A percentile compares a stretch with the other conserved stretches of the same genome.
phyloP scores from a whole-genome alignment of 306 rosid species.

The Vicia villosa region DNA sequence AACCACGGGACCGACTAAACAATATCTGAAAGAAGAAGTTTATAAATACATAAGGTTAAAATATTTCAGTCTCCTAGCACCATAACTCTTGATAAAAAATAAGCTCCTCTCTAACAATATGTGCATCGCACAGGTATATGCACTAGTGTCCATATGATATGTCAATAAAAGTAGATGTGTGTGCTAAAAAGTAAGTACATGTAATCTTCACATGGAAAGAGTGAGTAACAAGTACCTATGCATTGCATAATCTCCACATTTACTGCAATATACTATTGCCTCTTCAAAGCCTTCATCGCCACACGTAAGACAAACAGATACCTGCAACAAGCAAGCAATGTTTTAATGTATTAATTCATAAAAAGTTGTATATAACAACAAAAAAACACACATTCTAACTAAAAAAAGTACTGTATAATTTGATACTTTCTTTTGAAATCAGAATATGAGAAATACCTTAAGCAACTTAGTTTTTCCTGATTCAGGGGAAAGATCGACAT shows the following conservation, averaged over 20 bases:
- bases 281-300: constrained; percentile 40
- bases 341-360: constrained; percentile 14
- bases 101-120: too few relatives aligned
- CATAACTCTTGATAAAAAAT: too few relatives aligned
- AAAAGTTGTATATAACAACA: not conserved
- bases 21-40: constrained; percentile 50
- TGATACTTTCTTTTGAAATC: not conserved
- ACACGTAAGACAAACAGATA: constrained; percentile 41
- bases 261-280: constrained; percentile 35
- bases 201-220: not conserved
- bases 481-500: not conserved
- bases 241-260: constrained; percentile 33
- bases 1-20: constrained; percentile 51
- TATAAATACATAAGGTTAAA: too few relatives aligned
- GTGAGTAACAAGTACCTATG: constrained; percentile 40
- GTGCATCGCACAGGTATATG: too few relatives aligned
- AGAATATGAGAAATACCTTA: constrained; percentile 27
- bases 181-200: not conserved
- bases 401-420: not conserved
- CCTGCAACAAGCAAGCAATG: constrained; percentile 31
- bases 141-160: too few relatives aligned
- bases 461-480: not conserved
- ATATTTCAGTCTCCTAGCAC: too few relatives aligned
- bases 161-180: too few relatives aligned
- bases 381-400: not conserved